These are phyloP conservation scores for Apocynum venetum DNA, from an alignment of 257 asterid species.

Conservation along the genomic window DNA sequence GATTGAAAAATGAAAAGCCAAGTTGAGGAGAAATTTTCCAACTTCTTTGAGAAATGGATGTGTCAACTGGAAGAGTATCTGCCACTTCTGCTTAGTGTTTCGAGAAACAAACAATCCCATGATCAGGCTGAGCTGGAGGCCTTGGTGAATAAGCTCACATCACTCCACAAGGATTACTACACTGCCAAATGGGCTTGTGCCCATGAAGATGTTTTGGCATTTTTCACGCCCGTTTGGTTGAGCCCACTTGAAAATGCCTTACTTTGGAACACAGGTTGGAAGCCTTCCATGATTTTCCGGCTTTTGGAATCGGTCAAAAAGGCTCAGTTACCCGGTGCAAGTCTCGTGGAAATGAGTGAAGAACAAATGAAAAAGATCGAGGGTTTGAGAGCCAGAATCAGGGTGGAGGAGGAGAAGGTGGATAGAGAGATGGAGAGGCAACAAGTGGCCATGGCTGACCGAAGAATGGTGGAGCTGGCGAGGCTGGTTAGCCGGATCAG, in stretches of 20 bases:
- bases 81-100: constrained; percentile 11
- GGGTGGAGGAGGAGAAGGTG: constrained; percentile 56
- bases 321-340: neutral
- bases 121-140: constrained; percentile 3
- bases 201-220: constrained; percentile 47
- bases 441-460: constrained; percentile 57
- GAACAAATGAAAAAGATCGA: constrained; percentile 42
- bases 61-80: constrained; percentile 42
- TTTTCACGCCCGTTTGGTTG: constrained; percentile 52
- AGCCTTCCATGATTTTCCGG: constrained; percentile 53
- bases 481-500: constrained; percentile 15
- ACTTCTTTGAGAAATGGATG: constrained; percentile 57
- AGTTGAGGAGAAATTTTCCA: constrained; percentile 32
- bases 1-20: constrained; percentile 17
- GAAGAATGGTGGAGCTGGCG: constrained; percentile 50
- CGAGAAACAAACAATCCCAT: neutral
- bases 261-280: constrained; percentile 73
- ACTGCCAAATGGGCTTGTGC: constrained; percentile 58
- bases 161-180: constrained; percentile 71
- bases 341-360: constrained; percentile 16
- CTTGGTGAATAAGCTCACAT: constrained; percentile 35
- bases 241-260: constrained; percentile 47
- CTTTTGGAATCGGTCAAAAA: constrained; percentile 31
- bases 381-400: constrained; percentile 35
- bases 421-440: constrained; percentile 74